phyloP scores from a whole-genome alignment of 148 eudicot genomes.

The Limonium bicolor region DNA sequence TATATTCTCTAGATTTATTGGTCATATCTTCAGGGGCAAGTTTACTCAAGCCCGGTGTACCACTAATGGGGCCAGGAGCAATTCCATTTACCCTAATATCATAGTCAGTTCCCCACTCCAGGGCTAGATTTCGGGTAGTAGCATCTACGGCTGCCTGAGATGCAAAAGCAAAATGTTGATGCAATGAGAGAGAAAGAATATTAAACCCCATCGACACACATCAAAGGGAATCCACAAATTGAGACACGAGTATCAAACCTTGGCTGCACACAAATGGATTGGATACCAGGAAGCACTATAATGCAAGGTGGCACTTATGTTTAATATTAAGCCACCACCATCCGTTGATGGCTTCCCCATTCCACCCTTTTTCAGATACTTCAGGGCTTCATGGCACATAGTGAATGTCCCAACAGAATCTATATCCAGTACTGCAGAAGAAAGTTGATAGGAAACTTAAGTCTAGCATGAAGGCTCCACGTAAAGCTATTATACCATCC shows the following conservation, averaged over 20 bases:
- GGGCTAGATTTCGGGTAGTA: constrained; percentile 76
- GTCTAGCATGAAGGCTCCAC: no score
- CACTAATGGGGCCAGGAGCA: constrained; percentile 92
- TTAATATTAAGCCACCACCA: constrained; percentile 66
- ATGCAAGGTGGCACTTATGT: constrained; percentile 95
- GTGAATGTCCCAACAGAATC: constrained; percentile 97
- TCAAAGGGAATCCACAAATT: neutral
- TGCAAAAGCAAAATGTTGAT: neutral
- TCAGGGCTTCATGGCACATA: constrained; percentile 84
- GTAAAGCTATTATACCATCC: no score
- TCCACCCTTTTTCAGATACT: constrained; percentile 76
- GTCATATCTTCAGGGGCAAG: constrained; percentile 65
- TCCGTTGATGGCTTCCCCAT: constrained; percentile 40
- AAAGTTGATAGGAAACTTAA: no score
- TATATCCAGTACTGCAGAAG: constrained; percentile 63
- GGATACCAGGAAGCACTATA: constrained; percentile 96
- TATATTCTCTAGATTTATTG: constrained; percentile 29
- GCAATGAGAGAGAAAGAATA: neutral
- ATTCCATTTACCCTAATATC: constrained; percentile 92
- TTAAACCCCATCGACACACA: constrained; percentile 34
- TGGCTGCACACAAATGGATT: constrained; percentile 91
- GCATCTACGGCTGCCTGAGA: constrained; percentile 92
- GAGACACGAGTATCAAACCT: constrained; percentile 31
- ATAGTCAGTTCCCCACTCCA: constrained; percentile 97
- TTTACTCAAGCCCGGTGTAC: constrained; percentile 82